Base-by-base conservation (phyloP, 2,329 filamentous ascomycete genomes). In the Aureobasidium sp. region DNA sequence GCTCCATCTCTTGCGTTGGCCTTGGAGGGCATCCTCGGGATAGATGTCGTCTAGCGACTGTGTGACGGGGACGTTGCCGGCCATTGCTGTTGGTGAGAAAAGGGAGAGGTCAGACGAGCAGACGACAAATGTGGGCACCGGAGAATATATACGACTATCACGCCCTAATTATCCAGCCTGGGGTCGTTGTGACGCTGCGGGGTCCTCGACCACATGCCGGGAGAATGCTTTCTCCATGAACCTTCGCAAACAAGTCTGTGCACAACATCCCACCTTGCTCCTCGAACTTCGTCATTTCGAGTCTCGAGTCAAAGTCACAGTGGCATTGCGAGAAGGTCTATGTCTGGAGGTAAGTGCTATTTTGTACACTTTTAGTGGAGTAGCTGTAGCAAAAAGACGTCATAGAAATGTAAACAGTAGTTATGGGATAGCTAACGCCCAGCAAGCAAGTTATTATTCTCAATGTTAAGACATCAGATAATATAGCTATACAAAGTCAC, bases 1-100 rank as follows among this genome's bases (percentile, higher is more conserved):
- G 69, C 87, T 84, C 89, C 93, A 97, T 76, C 94, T 83, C 67
- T 82, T 78, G 48, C 80, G 82, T 74, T 96, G 89, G 29, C 81
- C 77, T 8, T 82, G 73, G 20, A 91, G 77, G 51, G 88, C 86
- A 73, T 91, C 85, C 36, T 84, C 78, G 22, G 90, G 88, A 77
- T 97, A 97, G 71, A 97, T 90, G 73, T 93, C 88, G 68, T 84
- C 80, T 68, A 97, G 81, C 31, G 88, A 87, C 67, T 82, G 83
- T 62, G 89, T 88, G 66, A 88, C 84, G 64, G 92, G 92, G 58
- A 96, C 91, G 20, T 75, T 53, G 27, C 45, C 55, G 14, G 53
- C 74, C 70, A 71, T 71, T 48, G 27, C 41, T 53, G 41, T 45
- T 29, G 15, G 6, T 9, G 34, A 20, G 56, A 22, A 34, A 31